A percentile compares a stretch with the other conserved stretches of the same genome.
Conservation (phyloP, 768 basidiomycete species). For the Russula virescens region DNA sequence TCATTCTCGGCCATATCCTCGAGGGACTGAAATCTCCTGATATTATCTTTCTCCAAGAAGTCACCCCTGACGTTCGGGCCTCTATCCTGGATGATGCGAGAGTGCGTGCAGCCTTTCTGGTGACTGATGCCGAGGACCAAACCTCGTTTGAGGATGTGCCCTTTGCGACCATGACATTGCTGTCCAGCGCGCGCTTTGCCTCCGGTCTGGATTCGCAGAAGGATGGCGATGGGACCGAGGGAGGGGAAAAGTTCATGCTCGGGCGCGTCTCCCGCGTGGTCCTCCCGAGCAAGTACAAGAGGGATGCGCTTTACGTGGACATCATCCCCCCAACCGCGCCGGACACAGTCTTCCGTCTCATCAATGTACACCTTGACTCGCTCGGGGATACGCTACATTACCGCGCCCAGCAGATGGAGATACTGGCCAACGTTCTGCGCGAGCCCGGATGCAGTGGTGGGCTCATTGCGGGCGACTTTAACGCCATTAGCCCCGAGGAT, state of each 20-base stretch:
- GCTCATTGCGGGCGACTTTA: conserved; percentile 45
- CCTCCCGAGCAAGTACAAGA: conserved; percentile 26
- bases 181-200: background rate
- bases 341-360: conserved; percentile 30
- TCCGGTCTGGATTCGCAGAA: background rate
- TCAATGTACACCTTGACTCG: conserved; percentile 38
- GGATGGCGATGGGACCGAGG: background rate
- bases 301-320: conserved; percentile 37
- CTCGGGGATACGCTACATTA: conserved; percentile 25
- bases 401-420: conserved; percentile 26
- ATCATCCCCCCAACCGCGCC: conserved; percentile 29
- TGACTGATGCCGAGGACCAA: conserved; percentile 2
- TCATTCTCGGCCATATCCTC: conserved; percentile 24
- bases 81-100: background rate
- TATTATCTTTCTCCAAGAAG: conserved; percentile 8
- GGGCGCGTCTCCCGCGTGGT: background rate
- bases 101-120: background rate
- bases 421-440: conserved; percentile 35
- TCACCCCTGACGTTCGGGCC: background rate
- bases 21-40: background rate
- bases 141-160: background rate
- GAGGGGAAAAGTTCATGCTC: background rate
- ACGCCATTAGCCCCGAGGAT: conserved; percentile 37
- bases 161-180: conserved; percentile 14
- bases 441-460: conserved; percentile 39